Evolutionary conservation across 768 basidiomycete species (phyloP), one percentile per base, ranked within the genome.

Genomic region (Lactarius evosmus): DNA sequence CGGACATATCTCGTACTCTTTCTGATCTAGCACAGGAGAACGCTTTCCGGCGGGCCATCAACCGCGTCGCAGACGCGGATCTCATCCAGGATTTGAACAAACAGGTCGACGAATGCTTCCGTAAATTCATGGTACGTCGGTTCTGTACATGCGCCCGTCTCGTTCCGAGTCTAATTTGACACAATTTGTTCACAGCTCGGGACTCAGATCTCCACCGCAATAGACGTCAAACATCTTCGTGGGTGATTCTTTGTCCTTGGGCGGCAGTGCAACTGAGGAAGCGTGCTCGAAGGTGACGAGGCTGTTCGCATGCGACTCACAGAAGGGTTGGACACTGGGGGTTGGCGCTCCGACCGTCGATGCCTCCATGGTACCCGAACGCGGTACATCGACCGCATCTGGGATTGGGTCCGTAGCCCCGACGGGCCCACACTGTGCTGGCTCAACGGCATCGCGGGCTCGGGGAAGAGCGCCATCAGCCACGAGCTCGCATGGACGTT

Each of bases 361-460:
- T 68, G 67, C 33, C 58, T 60, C 2, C 44, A 58, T 8, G 66
- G 60, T 17, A 70, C 69, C 19, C 55, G 69, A 51, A 54, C 54
- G 34, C 38, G 56, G 34, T 58, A 70, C 29, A 56, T 67, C 19
- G 30, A 57, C 17, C 49, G 51, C 22, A 68, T 68, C 40, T 52
- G 36, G 50, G 41, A 49, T 41, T 68, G 67, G 67, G 14, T 62
- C 33, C 55, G 63, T 38, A 19, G 12, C 25, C n/a, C 62, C 22
- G 62, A 58, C 25, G 55, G 16, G 8, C 63, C 69, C 5, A 25
- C 34, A 22, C 11, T 65, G 16, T 68, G 61, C 30, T 63, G 56
- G 54, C 70, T 70, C 25, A 58, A 49, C 27, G 69, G 69, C 44
- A 33, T 68, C 34, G 69, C 66, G n/a, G 69, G 69, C 11, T 58